phyloP scores from a whole-genome alignment of 1,284 basidiomycete genomes.

The Albatrellus sp. region DNA sequence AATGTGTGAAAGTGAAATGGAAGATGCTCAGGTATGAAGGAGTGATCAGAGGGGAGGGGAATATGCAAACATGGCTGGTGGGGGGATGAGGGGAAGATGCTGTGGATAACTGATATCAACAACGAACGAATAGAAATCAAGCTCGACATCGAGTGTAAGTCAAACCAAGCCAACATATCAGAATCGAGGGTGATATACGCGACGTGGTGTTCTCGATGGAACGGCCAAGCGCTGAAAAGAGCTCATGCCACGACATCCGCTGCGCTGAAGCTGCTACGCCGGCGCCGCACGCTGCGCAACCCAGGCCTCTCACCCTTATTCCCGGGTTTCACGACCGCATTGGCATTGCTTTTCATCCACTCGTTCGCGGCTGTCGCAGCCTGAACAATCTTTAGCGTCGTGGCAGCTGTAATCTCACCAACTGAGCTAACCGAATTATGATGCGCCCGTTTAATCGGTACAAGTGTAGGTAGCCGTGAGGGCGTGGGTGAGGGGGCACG shows the following conservation, averaged over 20 bases:
- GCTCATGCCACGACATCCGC: slow-evolving; percentile 65
- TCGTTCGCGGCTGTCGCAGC: slow-evolving; percentile 32
- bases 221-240: background rate
- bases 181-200: slow-evolving; percentile 5
- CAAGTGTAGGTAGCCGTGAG: slow-evolving; percentile 60
- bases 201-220: background rate
- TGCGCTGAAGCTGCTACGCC: slow-evolving; percentile 73
- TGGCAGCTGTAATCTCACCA: slow-evolving; percentile 33
- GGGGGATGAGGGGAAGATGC: background rate
- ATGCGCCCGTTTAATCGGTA: slow-evolving; percentile 35
- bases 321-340: slow-evolving; percentile 55
- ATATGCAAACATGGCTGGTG: background rate
- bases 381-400: slow-evolving; percentile 22
- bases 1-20: too few relatives aligned
- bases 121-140: slow-evolving; percentile 3
- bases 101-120: slow-evolving; percentile 2
- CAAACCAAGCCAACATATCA: slow-evolving; percentile 3
- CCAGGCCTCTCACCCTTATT: slow-evolving; percentile 61
- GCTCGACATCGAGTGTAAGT: slow-evolving; percentile 3
- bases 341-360: slow-evolving; percentile 62
- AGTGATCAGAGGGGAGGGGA: slow-evolving; percentile 1
- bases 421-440: slow-evolving; percentile 36
- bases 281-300: slow-evolving; percentile 51
- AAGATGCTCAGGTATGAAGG: background rate
- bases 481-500: slow-evolving; percentile 49